Base-by-base conservation (phyloP, 2,329 filamentous ascomycete species). In the Diplodia scrobiculata region DNA sequence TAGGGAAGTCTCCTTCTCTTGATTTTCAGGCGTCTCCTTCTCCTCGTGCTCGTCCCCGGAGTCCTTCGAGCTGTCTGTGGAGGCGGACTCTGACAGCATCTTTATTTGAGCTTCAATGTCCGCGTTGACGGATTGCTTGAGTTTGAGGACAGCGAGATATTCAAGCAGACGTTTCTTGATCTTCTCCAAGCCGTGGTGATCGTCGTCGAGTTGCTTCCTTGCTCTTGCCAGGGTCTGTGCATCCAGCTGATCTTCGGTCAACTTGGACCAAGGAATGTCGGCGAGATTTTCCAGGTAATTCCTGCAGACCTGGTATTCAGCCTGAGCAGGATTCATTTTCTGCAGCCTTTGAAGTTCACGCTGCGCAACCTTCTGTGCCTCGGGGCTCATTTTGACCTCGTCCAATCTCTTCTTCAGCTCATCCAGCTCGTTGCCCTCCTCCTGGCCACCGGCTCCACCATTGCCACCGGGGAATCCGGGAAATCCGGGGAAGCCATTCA, bases 161-260 rank as follows among this genome's bases (percentile, higher is more conserved):
- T 98, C 96, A 5, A 99, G 84, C 25, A 99, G 79, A 51, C 95
- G 86, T 84, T 97, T 97, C 86, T 99, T 99, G 74, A 99, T 94
- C 78, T 94, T 96, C 68, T 98, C 92, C 14, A 99, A 82, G 0
- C 95, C 95, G 72, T 98, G 98, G 77, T 99, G 95, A 74, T 99
- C 95, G 69, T 96, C 89, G 73, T 99, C 92, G 5, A 99, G 85
- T 77, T 98, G 95, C 79, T 92, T 91, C 65, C 92, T 87, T 6
- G 95, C 95, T 71, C 85, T 86, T 67, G 85, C 83, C 66, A 98
- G 77, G 0, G 93, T 97, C 10, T 92, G 89, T 0, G 87, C 85
- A 7, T 93, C 92, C 2, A 99, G 85, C 36, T 92, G 88, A 73
- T 98, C 94, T 68, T 95, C 89, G 0, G 94, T 98, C 62, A 86